Evolutionary conservation across 352 stramenopile species (phyloP).

Genomic region (Pythium plurisporium): DNA sequence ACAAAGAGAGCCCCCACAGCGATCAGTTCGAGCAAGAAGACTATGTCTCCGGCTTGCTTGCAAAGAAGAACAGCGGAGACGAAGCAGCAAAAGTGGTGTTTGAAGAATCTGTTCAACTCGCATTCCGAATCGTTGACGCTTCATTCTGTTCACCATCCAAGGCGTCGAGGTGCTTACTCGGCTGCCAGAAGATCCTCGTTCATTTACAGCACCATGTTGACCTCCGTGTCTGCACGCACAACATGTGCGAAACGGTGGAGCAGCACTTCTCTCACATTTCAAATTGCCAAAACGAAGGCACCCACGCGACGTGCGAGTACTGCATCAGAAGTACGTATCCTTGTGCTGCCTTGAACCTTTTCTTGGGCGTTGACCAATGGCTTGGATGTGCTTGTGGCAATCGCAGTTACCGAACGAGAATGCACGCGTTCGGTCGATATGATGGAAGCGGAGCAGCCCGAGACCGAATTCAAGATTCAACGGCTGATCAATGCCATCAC

Average conservation of each 20-base stretch:
- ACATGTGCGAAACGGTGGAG: constrained; percentile 23
- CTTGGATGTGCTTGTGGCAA: neutral
- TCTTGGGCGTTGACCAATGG: too few relatives aligned
- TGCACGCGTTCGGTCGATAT: constrained; percentile 25
- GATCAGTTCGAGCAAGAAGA: neutral
- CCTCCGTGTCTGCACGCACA: constrained; percentile 19
- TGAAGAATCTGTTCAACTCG: constrained; percentile 19
- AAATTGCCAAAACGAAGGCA: constrained; percentile 19
- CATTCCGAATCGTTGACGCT: constrained; percentile 27
- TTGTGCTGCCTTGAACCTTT: too few relatives aligned
- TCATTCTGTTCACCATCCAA: constrained; percentile 28
- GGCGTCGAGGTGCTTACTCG: constrained; percentile 21
- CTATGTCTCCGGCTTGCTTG: constrained; percentile 15
- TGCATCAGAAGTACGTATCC: constrained; percentile 25
- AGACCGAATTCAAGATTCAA: constrained; percentile 23
- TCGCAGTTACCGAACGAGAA: constrained; percentile 23
- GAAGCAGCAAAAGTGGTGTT: constrained; percentile 5
- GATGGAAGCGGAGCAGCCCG: constrained; percentile 23
- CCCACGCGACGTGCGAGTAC: constrained; percentile 24
- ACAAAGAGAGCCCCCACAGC: neutral
- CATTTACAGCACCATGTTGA: constrained; percentile 31
- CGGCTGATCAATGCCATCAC: constrained; percentile 19
- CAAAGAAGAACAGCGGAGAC: constrained; percentile 12
- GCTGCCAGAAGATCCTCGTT: constrained; percentile 24
- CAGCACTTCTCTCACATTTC: constrained; percentile 28